These are phyloP conservation scores for Pythium rishiriense DNA, from an alignment of 352 stramenopile genomes.

Conservation along the genomic window DNA sequence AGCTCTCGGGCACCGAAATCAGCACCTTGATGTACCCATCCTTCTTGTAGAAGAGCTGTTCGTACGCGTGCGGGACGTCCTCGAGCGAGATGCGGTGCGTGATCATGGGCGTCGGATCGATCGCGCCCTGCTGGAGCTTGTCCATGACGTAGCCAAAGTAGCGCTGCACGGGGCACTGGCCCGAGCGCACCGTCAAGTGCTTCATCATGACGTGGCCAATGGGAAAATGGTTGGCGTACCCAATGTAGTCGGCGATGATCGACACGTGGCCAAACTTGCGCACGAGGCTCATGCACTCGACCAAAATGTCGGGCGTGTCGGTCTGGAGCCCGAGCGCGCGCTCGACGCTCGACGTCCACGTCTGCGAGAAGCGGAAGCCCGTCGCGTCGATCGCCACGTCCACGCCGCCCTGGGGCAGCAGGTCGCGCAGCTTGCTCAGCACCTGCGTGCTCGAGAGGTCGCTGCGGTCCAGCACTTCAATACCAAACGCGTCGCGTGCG, in stretches of 20 bases:
- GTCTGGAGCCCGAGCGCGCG: conserved; percentile 53
- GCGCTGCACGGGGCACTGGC: conserved; percentile 50
- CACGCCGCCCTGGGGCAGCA: conserved; percentile 49
- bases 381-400: conserved; percentile 61
- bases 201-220: conserved; percentile 67
- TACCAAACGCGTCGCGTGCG: conserved; percentile 53
- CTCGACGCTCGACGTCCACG: conserved; percentile 44
- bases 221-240: conserved; percentile 44
- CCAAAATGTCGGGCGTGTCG: conserved; percentile 50
- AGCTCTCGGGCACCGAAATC: conserved; percentile 16
- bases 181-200: conserved; percentile 51
- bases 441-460: conserved; percentile 52
- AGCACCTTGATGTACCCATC: conserved; percentile 64
- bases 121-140: conserved; percentile 38
- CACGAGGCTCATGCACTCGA: conserved; percentile 55
- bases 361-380: conserved; percentile 33
- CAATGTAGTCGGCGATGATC: conserved; percentile 56
- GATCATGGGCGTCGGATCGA: conserved; percentile 57
- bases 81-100: conserved; percentile 60
- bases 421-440: conserved; percentile 45
- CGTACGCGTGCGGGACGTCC: conserved; percentile 53
- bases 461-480: conserved; percentile 61
- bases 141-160: conserved; percentile 56
- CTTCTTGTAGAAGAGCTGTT: conserved; percentile 55
- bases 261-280: conserved; percentile 61